Percentiles rank a stretch among this genome's conserved stretches.
Conservation (phyloP, 2,329 filamentous ascomycete species). For the Diplodia scrobiculata region DNA sequence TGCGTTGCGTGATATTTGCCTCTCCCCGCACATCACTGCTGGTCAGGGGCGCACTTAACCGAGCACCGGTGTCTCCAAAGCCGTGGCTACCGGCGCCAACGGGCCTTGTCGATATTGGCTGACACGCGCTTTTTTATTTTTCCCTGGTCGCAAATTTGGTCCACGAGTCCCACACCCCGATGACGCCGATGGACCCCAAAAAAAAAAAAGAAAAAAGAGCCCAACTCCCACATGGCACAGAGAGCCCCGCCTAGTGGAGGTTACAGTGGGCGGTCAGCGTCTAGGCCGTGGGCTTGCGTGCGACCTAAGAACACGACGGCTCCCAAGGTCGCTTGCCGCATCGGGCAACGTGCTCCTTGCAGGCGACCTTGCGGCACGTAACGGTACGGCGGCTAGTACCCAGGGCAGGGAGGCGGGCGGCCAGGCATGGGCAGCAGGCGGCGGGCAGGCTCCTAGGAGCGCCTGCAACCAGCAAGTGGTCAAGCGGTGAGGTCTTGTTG, state of each 20-base stretch:
- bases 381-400: conserved; percentile 1
- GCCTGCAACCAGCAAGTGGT: neutral
- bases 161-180: neutral
- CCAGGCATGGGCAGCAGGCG: neutral
- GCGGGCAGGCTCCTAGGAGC: neutral
- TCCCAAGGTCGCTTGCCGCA: neutral
- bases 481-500: neutral
- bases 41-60: conserved; percentile 22
- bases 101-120: conserved; percentile 19
- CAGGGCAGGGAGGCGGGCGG: neutral
- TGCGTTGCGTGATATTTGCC: conserved; percentile 26
- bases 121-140: neutral
- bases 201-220: neutral
- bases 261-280: neutral
- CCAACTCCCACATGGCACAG: neutral
- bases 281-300: neutral
- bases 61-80: conserved; percentile 22
- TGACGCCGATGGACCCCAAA: neutral
- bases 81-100: neutral
- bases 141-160: neutral
- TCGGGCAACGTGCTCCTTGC: neutral
- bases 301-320: neutral
- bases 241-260: conserved; percentile 4
- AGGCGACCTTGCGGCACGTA: conserved; percentile 7
- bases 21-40: conserved; percentile 26